phyloP scores from a whole-genome alignment of 1,139 yeast species.

The Lodderomyces oxycetoniae region DNA sequence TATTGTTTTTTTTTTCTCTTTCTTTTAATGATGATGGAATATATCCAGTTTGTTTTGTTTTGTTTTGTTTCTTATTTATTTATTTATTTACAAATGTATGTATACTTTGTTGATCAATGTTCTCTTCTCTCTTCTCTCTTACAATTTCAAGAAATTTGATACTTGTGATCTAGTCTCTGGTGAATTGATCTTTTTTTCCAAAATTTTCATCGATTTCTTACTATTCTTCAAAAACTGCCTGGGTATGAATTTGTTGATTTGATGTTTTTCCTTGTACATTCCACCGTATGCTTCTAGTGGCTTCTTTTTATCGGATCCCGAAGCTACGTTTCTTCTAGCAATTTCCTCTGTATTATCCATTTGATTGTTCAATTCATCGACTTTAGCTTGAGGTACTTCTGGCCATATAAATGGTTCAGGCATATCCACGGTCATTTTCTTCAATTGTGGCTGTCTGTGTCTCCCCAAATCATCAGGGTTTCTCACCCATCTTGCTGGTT shows the following conservation, averaged over 20 bases:
- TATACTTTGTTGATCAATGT: neutral
- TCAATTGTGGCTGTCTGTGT: conserved; percentile 73
- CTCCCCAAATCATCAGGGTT: conserved; percentile 62
- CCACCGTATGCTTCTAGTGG: conserved; percentile 78
- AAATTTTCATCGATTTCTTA: conserved; percentile 33
- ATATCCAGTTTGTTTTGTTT: no score
- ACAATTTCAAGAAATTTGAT: conserved; percentile 21
- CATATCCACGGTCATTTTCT: conserved; percentile 95
- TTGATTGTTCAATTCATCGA: conserved; percentile 21
- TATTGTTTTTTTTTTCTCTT: no score
- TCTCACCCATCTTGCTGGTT: conserved; percentile 67
- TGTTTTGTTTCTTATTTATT: neutral
- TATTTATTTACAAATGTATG: conserved; percentile 5
- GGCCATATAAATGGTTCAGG: conserved; percentile 95
- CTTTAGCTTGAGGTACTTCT: conserved; percentile 40
- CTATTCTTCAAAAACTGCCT: conserved; percentile 40
- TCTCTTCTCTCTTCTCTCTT: conserved; percentile 7
- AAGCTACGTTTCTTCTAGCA: conserved; percentile 13
- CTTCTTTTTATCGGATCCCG: conserved; percentile 67
- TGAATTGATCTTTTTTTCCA: conserved; percentile 18
- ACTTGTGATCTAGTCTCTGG: conserved; percentile 22
- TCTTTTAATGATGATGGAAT: no score
- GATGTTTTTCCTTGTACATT: conserved; percentile 63
- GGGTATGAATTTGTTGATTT: conserved; percentile 70
- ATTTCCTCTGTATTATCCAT: conserved; percentile 24